Base-by-base conservation (phyloP, 257 asterid genomes). In the Solanum neorickii region DNA sequence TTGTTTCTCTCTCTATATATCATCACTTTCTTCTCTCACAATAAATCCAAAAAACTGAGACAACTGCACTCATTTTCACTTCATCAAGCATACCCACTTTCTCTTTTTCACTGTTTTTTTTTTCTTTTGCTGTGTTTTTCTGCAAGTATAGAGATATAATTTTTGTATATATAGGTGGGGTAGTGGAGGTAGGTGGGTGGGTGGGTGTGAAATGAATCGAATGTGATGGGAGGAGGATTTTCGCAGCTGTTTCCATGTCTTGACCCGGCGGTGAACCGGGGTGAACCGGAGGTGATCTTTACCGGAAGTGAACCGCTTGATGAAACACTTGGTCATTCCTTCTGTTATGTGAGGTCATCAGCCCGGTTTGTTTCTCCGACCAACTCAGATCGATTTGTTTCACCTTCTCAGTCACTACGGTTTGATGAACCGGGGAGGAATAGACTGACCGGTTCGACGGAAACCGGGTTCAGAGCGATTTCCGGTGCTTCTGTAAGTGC, bases 401-500 rank as follows among this genome's bases (percentile, higher is more conserved):
- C 90, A 10, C 90, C 90, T 10, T 85, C 90, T 20, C 88, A 88
- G 25, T 88, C 90, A 10, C 90, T 88, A 62, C 88, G 88, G 86
- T 88, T 88, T 37, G 90, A 88, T 25, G 87, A 84, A 31, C 60
- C 90, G 72, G 85, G 10, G 41, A 69, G 39, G 47, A 12, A 39
- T 3, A 83, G 77, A 72, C 84, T 84, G 85, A 35, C 77, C 69
- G 89, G 89, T 20, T 31, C 44, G 4, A 6, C 20, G 5, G 90
- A 88, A 46, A 73, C 90, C 39, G 90, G 90, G 6, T 88, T 88
- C 23, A 68, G 87, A 33, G 90, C 86, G n/a, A 88, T 88, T 59
- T 88, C 90, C 12, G 90, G 90, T 25, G 90, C 90, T 7, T 85
- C 88, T 16, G 90, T 88, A 33, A 88, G 90, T 85, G 90, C 90